A percentile compares a stretch with the other conserved stretches of the same genome.
phyloP scores from a whole-genome alignment of 495 filamentous ascomycete species.

The Aspergillus biplanus region DNA sequence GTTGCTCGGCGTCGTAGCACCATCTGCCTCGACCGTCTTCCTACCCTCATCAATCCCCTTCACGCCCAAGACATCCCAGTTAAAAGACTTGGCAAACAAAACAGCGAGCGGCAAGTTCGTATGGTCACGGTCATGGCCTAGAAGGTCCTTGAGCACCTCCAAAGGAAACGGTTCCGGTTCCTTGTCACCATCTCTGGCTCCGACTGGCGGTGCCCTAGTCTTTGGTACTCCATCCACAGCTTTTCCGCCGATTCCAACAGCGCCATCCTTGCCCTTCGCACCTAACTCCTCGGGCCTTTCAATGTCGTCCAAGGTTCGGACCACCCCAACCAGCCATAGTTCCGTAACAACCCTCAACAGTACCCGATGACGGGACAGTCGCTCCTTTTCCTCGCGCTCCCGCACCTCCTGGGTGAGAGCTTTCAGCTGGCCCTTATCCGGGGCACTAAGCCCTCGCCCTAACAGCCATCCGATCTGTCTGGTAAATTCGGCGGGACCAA shows the following conservation, averaged over 20 bases:
- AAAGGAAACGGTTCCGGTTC: conserved; percentile 85
- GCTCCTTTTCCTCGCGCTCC: conserved; percentile 96
- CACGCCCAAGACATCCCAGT: conserved; percentile 91
- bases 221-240: conserved; percentile 59
- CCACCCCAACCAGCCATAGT: conserved; percentile 89
- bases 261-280: conserved; percentile 65
- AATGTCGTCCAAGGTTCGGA: conserved; percentile 89
- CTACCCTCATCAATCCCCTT: conserved; percentile 72
- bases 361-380: conserved; percentile 80
- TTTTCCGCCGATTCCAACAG: conserved; percentile 49
- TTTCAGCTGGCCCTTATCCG: conserved; percentile 85
- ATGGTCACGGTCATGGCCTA: conserved; percentile 92
- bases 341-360: conserved; percentile 91
- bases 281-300: conserved; percentile 81
- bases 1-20: conserved; percentile 58
- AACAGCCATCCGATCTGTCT: conserved; percentile 90
- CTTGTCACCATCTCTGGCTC: conserved; percentile 42
- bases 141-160: conserved; percentile 93
- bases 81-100: conserved; percentile 92
- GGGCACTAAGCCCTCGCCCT: conserved; percentile 88
- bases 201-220: conserved; percentile 33
- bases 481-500: conserved; percentile 89
- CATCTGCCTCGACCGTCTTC: conserved; percentile 85
- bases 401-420: conserved; percentile 74
- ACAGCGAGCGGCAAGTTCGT: conserved; percentile 88